Conservation (phyloP, 2,329 filamentous ascomycete species). For the Colletotrichum graminicola region DNA sequence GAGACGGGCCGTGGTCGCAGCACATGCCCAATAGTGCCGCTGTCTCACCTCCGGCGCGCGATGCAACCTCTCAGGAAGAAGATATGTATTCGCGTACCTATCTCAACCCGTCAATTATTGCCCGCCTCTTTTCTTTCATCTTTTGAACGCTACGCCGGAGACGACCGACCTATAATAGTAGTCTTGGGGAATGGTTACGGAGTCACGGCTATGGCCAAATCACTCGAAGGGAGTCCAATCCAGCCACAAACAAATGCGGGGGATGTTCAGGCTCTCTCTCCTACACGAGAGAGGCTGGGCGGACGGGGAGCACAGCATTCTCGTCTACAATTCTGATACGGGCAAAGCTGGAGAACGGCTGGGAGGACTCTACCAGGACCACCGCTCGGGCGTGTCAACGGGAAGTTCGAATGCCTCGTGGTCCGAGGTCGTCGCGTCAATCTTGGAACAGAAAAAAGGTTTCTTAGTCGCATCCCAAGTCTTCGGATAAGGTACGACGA, state of each 20-base stretch:
- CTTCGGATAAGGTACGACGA: conserved; percentile 25
- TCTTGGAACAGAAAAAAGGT: not conserved
- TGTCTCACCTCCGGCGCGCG: not conserved
- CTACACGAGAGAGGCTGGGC: not conserved
- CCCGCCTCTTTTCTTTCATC: not conserved
- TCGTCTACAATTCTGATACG: conserved; percentile 19
- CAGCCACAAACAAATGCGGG: not conserved
- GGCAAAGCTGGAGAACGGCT: conserved; percentile 21
- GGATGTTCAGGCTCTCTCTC: conserved; percentile 25
- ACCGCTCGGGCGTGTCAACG: conserved; percentile 23
- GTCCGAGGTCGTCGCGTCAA: conserved; percentile 18
- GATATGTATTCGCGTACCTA: not conserved
- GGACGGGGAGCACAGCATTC: conserved; percentile 1
- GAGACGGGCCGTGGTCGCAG: conserved; percentile 8
- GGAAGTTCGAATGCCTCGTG: conserved; percentile 30
- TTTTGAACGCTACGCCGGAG: not conserved
- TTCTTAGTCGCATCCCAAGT: conserved; percentile 23
- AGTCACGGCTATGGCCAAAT: not conserved
- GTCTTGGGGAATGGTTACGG: not conserved
- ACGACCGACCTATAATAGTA: too few relatives aligned
- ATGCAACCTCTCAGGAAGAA: not conserved
- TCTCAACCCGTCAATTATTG: not conserved
- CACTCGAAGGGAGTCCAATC: not conserved
- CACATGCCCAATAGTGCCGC: conserved; percentile 4
- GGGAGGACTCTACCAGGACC: conserved; percentile 2